phyloP scores from a whole-genome alignment of 2,329 filamentous ascomycete species.

The Penicillium olsonii region DNA sequence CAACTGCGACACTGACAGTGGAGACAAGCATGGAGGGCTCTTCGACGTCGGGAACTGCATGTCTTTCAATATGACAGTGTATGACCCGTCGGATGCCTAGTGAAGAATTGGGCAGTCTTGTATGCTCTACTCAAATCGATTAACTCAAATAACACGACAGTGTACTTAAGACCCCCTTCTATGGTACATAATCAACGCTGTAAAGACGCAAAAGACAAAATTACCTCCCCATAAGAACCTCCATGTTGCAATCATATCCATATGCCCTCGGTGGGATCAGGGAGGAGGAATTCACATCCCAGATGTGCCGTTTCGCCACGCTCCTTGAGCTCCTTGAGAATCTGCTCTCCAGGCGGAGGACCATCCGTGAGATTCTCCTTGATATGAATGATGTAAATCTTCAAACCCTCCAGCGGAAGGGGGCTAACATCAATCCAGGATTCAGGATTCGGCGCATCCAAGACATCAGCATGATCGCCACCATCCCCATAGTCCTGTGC shows the following conservation, averaged over 20 bases:
- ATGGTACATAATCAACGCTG: too few species aligned
- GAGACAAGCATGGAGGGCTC: background rate
- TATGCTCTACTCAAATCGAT: too few species aligned
- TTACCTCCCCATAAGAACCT: background rate
- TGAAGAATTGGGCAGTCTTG: too few species aligned
- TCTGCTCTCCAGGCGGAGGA: slow-evolving; percentile 62
- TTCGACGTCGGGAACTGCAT: background rate
- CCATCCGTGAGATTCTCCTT: slow-evolving; percentile 83
- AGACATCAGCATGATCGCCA: slow-evolving; percentile 1
- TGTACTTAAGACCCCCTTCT: too few species aligned
- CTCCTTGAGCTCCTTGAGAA: slow-evolving; percentile 68
- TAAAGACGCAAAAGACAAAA: background rate
- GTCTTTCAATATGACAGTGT: slow-evolving; percentile 1
- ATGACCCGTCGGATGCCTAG: too few species aligned
- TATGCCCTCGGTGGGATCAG: slow-evolving; percentile 63
- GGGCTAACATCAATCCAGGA: slow-evolving; percentile 21
- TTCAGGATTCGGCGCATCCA: slow-evolving; percentile 16
- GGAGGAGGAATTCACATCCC: slow-evolving; percentile 79
- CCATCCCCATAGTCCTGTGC: slow-evolving; percentile 1
- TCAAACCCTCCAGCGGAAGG: slow-evolving; percentile 68
- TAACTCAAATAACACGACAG: too few species aligned
- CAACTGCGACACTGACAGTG: background rate
- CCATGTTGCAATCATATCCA: slow-evolving; percentile 34
- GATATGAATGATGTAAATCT: slow-evolving; percentile 87
- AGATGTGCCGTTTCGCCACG: slow-evolving; percentile 66